phyloP scores from a whole-genome alignment of 805 yeast species.

The Lipomyces anomalus region DNA sequence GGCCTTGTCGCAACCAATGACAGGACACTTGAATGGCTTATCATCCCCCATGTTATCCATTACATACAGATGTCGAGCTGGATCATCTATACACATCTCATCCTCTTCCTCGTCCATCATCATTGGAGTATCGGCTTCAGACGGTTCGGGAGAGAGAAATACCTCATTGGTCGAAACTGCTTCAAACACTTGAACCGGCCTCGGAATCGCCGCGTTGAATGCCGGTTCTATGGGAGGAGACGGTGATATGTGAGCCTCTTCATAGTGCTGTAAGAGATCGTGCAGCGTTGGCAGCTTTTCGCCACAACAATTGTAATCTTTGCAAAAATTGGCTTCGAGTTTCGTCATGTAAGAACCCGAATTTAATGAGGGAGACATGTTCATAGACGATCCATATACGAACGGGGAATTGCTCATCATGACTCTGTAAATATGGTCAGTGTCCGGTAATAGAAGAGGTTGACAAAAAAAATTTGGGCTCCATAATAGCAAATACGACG shows the following conservation, averaged over 20 bases:
- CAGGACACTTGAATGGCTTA: conserved; percentile 96
- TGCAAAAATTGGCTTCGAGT: conserved; percentile 91
- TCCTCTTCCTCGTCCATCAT: conserved; percentile 48
- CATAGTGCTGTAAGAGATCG: conserved; percentile 89
- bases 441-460: too few species aligned
- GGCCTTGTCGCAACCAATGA: conserved; percentile 94
- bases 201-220: conserved; percentile 29
- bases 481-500: too few species aligned
- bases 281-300: conserved; percentile 86
- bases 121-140: conserved; percentile 33
- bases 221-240: conserved; percentile 42
- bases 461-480: too few species aligned
- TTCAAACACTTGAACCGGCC: conserved; percentile 57
- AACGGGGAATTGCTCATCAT: conserved; percentile 13
- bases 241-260: conserved; percentile 82
- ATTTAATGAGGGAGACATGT: conserved; percentile 54
- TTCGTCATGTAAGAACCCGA: conserved; percentile 80
- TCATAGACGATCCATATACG: conserved; percentile 7
- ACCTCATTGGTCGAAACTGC: conserved; percentile 92
- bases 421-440: conserved; percentile 10
- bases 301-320: conserved; percentile 96
- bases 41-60: conserved; percentile 79
- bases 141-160: conserved; percentile 49
- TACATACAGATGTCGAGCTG: conserved; percentile 89
- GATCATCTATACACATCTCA: conserved; percentile 88